Base-by-base conservation (phyloP, 192 early-diverging fungal species). In the Umbelopsis sp. region DNA sequence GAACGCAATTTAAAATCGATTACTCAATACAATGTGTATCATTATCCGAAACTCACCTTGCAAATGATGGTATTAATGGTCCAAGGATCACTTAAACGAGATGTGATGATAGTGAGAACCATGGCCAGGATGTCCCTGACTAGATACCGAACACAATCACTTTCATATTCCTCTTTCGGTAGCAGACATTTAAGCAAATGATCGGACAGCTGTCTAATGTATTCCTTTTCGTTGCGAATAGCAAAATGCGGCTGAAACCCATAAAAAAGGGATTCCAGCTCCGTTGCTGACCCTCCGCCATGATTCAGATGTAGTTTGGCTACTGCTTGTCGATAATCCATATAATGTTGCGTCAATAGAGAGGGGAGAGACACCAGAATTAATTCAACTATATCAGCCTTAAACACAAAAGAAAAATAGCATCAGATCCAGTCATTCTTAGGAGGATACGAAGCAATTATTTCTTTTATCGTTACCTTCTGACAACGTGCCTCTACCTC, bases 231-330 rank as follows among this genome's bases (percentile, higher is more conserved):
- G 15, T 77, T 58, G 8, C 78, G 67, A 1, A 86, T 44, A 0
- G 82, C 84, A 77, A 83, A 82, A 64, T 86, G 84, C 0, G 84
- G 84, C 30, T 86, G 84, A 41, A 83, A 69, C 21, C 84, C 84
- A 73, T 86, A 82, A 67, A 86, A 86, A 3, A 84, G 73, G 3
- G 66, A 65, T 18, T 77, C 74, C 16, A 73, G 22, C 46, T 68
- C 49, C 1, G 70, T 72, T 0, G 80, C 71, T 30, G 72, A 68
- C 51, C 82, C 82, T 58, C 80, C 77, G 6, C 75, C 82, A 58
- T 80, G 81, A 35, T 79, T 75, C 16, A 79, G 78, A 0, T 78
- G 50, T 11, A 82, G 61, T 64, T 81, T 78, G 25, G 64, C 64
- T 22, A 73, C 46, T 1, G 80, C 81, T 58, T 83, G 80, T 49